These are phyloP conservation scores for Plectosphaerella sp. DNA, from an alignment of 2,329 filamentous ascomycete species.

Conservation along the genomic window DNA sequence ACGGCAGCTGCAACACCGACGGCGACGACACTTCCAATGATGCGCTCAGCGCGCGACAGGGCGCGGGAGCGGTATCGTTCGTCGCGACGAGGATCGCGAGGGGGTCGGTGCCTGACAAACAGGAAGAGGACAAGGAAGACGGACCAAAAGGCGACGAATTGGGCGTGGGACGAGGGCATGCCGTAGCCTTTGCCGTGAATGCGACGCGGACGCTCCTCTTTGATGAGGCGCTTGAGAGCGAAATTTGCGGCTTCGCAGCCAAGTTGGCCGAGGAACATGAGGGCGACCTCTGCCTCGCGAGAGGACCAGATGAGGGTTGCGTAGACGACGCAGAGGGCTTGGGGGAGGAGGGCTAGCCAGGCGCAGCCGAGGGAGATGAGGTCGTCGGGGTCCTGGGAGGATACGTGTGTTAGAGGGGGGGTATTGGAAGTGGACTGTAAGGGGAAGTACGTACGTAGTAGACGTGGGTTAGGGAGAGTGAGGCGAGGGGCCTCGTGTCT, in stretches of 20 bases:
- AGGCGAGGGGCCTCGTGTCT: conserved; percentile 63
- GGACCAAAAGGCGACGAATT: conserved; percentile 91
- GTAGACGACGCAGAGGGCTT: conserved; percentile 87
- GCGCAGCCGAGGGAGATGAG: conserved; percentile 82
- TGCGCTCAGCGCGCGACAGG: conserved; percentile 58
- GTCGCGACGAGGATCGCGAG: conserved; percentile 17
- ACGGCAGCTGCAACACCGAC: conserved; percentile 62
- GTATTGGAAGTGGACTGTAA: conserved; percentile 1
- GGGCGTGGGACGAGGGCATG: conserved; percentile 92
- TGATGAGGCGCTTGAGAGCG: conserved; percentile 81
- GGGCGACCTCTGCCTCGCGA: conserved; percentile 80
- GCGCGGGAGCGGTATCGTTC: conserved; percentile 29
- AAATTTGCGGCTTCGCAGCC: conserved; percentile 91
- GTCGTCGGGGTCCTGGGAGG: conserved; percentile 78
- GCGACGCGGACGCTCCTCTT: conserved; percentile 82
- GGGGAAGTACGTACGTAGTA: conserved; percentile 54
- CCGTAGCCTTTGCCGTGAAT: conserved; percentile 92
- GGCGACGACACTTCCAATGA: conserved; percentile 48
- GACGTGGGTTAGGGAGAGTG: conserved; percentile 90
- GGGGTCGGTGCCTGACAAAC: conserved; percentile 69
- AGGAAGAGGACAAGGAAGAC: conserved; percentile 81
- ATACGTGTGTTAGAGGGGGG: neutral
- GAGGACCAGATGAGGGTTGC: conserved; percentile 86
- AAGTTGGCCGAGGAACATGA: conserved; percentile 91
- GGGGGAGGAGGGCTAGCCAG: conserved; percentile 89